Evolutionary conservation across 2,329 filamentous ascomycete genomes (phyloP).

Genomic region (Talaromyces albobiverticillius): DNA sequence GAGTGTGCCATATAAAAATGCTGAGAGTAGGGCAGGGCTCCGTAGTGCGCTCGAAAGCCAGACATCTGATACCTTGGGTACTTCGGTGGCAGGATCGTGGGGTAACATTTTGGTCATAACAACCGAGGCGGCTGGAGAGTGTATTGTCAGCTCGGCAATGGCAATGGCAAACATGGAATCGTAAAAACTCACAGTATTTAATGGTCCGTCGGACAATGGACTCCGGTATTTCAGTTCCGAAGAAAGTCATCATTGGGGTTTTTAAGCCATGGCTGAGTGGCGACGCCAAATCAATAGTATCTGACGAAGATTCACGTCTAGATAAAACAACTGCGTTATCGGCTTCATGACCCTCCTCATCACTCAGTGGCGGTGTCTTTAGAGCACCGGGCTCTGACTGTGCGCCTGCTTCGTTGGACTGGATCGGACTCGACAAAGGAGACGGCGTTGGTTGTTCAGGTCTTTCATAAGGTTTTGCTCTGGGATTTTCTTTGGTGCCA

Average conservation of each 20-base stretch:
- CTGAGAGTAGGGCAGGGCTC: slow-evolving; percentile 12
- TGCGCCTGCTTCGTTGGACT: background rate
- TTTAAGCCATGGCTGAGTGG: slow-evolving; percentile 9
- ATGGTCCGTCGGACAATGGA: slow-evolving; percentile 12
- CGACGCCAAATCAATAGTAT: slow-evolving; percentile 1
- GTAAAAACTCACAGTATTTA: slow-evolving; percentile 11
- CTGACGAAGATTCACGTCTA: slow-evolving; percentile 1
- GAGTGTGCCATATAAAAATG: slow-evolving; percentile 16
- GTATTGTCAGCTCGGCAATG: background rate
- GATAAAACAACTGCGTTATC: background rate
- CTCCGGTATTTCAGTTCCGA: slow-evolving; percentile 13
- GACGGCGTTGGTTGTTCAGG: background rate
- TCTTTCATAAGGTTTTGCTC: slow-evolving; percentile 12
- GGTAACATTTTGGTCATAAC: slow-evolving; percentile 16
- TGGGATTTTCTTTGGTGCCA: slow-evolving; percentile 7
- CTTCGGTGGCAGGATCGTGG: background rate
- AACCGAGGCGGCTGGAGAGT: slow-evolving; percentile 10
- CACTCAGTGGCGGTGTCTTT: background rate
- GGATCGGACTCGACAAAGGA: background rate
- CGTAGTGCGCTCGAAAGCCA: slow-evolving; percentile 13
- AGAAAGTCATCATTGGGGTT: slow-evolving; percentile 11
- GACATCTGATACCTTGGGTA: slow-evolving; percentile 11
- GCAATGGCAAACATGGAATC: background rate
- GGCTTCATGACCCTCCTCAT: background rate
- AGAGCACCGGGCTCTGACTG: background rate